These are phyloP conservation scores for Linanthus parryae DNA, from an alignment of 148 eudicot species.

Conservation along the genomic window DNA sequence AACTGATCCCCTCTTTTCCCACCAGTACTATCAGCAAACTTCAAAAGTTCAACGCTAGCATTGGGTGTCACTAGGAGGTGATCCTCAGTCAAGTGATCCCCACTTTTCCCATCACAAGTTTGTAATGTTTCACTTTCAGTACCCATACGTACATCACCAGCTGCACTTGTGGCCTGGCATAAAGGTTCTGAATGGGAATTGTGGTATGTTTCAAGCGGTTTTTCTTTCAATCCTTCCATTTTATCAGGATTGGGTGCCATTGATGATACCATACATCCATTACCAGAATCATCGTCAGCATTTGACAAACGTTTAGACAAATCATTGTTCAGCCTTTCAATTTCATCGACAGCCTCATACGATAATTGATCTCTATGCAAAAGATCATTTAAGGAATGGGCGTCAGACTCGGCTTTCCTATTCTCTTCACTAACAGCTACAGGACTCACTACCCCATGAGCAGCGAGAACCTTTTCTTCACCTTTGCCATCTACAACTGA, in stretches of 20 bases:
- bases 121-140: conserved; percentile 9
- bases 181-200: conserved; percentile 12
- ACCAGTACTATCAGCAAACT: no score
- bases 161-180: conserved; percentile 15
- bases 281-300: conserved; percentile 6
- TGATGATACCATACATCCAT: conserved; percentile 10
- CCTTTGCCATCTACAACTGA: conserved; percentile 20
- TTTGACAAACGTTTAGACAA: conserved; percentile 2
- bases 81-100: conserved; percentile 15
- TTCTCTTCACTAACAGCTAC: conserved; percentile 16
- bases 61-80: no score
- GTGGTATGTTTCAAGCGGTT: conserved; percentile 3
- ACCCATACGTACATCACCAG: conserved; percentile 18
- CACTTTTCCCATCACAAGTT: conserved; percentile 8
- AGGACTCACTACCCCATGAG: conserved; percentile 10
- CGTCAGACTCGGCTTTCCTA: conserved; percentile 16
- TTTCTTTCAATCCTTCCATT: conserved; percentile 3
- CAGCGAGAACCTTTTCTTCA: conserved; percentile 7
- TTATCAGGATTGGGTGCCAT: conserved; percentile 7
- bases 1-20: conserved; percentile 15
- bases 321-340: conserved; percentile 8
- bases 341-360: conserved; percentile 17
- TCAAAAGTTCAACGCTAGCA: no score
- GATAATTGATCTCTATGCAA: conserved; percentile 13
- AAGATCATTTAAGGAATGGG: conserved; percentile 10